Evolutionary conservation across 208 protist genomes (phyloP).

Genomic region (Tritrichomonas foetus): DNA sequence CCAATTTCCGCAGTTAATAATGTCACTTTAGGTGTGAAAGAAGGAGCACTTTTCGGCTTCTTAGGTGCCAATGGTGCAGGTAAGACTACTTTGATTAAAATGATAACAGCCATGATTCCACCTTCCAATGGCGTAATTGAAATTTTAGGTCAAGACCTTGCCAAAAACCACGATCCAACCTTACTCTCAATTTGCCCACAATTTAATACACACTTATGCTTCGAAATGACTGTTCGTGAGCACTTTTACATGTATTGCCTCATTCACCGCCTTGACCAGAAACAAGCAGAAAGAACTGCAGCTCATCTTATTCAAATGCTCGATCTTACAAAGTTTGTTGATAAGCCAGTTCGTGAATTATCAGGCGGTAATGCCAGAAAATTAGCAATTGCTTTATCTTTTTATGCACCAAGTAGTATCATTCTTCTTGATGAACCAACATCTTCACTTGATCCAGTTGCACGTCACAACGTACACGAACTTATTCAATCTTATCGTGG

Average conservation of each 20-base stretch:
- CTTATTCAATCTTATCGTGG: not conserved
- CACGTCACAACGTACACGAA: not conserved
- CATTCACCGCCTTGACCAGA: not conserved
- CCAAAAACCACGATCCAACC: not conserved
- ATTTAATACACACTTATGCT: not conserved
- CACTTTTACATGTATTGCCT: not conserved
- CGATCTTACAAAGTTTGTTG: no score
- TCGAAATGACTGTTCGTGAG: not conserved
- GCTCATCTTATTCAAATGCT: no score
- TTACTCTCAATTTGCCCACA: not conserved
- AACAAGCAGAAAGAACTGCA: no score
- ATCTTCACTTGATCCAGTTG: conserved; percentile 16
- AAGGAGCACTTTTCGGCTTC: conserved; percentile 44
- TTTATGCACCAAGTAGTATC: not conserved
- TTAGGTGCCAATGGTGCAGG: conserved; percentile 52
- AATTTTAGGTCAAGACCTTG: not conserved
- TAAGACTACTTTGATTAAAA: conserved; percentile 51
- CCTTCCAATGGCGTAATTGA: conserved; percentile 31
- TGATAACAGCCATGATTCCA: conserved; percentile 43
- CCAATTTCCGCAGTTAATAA: not conserved
- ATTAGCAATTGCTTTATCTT: not conserved
- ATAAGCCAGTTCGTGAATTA: no score
- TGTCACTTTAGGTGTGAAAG: not conserved
- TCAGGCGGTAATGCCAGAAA: not conserved
- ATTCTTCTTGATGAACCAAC: conserved; percentile 44